Base-by-base conservation (phyloP, 805 yeast species). In the Dipodascopsis uninucleata region DNA sequence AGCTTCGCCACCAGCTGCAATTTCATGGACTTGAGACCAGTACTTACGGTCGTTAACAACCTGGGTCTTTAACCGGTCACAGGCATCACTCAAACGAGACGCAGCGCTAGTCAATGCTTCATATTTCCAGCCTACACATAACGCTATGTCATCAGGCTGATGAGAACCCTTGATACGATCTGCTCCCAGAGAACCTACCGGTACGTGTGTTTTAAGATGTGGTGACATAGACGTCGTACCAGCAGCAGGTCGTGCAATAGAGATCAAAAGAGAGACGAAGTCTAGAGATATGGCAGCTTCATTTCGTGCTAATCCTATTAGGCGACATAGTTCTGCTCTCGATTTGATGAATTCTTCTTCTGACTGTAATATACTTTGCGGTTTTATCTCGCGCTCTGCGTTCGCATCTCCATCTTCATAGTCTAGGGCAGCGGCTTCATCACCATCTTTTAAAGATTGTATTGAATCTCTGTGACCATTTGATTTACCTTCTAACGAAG, bases 151-250 rank as follows among this genome's bases (percentile, higher is more conserved):
- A 23, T 66, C 66, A 5, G 52, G 53, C 51, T 7, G 52, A 36
- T 8, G 58, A 38, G 14, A 50, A 38, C 28, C 48, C 55, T 14
- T 39, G 32, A 44, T 24, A 21, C 49, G 31, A 36, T 63, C 69
- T 1, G 71, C 67, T 8, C 68, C 66, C 16, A 89, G 68, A 0
- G 95, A 81, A 0, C 90, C 94, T 8, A 82, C 67, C 1, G 93
- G 85, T 0, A 82, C 83, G 43, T 76, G 77, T 56, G 83, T 82
- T 55, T 79, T 77, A 51, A 88, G 67, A 61, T 78, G 88, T 0
- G 94, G 87, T 1, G 96, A 87, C 79, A 90, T 85, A 1, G 97
- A 86, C 2, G 88, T 72, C 26, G 83, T 75, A 2, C 94, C 95
- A 1, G 90, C 83, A 16, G 86, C 85, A 1, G 96, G 96, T 51